Base-by-base conservation (phyloP, 106 monocot species). In the Dendrobium officinale region DNA sequence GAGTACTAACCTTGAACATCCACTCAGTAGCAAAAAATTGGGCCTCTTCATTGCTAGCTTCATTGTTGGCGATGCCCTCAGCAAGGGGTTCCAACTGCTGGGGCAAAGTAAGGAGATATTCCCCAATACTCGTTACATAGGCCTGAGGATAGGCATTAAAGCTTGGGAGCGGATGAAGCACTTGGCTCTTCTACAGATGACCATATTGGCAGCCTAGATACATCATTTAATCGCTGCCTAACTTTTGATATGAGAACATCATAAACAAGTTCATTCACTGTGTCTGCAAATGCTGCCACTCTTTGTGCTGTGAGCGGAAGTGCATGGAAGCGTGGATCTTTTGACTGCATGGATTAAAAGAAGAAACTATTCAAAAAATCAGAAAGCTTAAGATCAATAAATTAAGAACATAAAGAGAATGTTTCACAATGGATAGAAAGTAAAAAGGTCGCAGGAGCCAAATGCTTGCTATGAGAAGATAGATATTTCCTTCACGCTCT, bases 21-120 rank as follows among this genome's bases (percentile, higher is more conserved):
- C 98, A 98, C 80, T 98, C 98, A n/a, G 94, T 95, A 27, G 98
- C 98, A 75, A 98, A 95, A 75, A 98, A 84, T 56, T 98, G 98
- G 5, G 92, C 92, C 40, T 97, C 97, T 70, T 98, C 97, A 75
- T 84, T 74, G 40, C 85, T 78, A 24, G 82, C 72, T 74, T 91
- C 93, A 40, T 80, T 79, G 75, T 80, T 82, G 33, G 94, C 85
- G 77, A 91, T 89, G 26, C 90, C 92, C 83, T 94, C 97, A 22
- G 91, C 89, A 67, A 98, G 83, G 33, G 94, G 94, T 75, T 98
- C 98, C 80, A 98, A 78, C 67, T 98, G 98, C 81, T 92, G 94
- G 1, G 98, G 98, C 59, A 98, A 86, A 80, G 94, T 95, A 47
- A 98, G 90, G 72, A 98, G 94, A 84, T 98, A 98, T 64, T 98